Evolutionary conservation across 2,329 filamentous ascomycete species (phyloP).

Genomic region (Nannizziopsis arthrosporioides): DNA sequence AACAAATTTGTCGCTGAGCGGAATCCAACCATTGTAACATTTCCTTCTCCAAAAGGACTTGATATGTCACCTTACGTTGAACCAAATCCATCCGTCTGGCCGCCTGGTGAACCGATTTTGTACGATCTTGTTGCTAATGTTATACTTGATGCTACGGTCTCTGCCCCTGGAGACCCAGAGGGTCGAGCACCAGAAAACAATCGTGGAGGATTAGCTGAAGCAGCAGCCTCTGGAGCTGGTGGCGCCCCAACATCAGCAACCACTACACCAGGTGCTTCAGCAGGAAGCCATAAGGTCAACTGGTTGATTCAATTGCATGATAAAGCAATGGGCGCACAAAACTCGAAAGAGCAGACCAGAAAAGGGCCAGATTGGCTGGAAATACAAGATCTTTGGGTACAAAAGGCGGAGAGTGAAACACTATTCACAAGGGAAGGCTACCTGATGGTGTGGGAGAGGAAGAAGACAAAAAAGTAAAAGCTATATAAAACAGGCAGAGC

Average conservation of each 20-base stretch:
- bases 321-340: conserved; percentile 45
- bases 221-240: conserved; percentile 18
- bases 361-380: conserved; percentile 73
- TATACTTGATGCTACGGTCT: conserved; percentile 40
- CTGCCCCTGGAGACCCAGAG: conserved; percentile 55
- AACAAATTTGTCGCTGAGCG: conserved; percentile 96
- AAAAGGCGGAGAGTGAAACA: conserved; percentile 76
- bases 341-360: conserved; percentile 20
- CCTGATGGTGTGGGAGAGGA: conserved; percentile 88
- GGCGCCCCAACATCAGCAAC: conserved; percentile 12
- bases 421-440: conserved; percentile 90
- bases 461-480: conserved; percentile 40
- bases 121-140: conserved; percentile 97
- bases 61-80: conserved; percentile 88
- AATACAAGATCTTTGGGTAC: conserved; percentile 86
- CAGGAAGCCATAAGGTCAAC: conserved; percentile 80
- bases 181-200: conserved; percentile 25
- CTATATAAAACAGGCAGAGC: conserved; percentile 28
- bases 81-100: conserved; percentile 61
- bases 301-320: conserved; percentile 90
- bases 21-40: conserved; percentile 96
- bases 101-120: conserved; percentile 69
- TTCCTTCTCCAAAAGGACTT: conserved; percentile 68
- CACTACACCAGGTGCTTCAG: conserved; percentile 55
- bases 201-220: conserved; percentile 29